Percentiles rank a stretch among this genome's conserved stretches.
These are phyloP conservation scores for Plicaturopsis crispa DNA, from an alignment of 768 basidiomycete species.

Conservation along the genomic window DNA sequence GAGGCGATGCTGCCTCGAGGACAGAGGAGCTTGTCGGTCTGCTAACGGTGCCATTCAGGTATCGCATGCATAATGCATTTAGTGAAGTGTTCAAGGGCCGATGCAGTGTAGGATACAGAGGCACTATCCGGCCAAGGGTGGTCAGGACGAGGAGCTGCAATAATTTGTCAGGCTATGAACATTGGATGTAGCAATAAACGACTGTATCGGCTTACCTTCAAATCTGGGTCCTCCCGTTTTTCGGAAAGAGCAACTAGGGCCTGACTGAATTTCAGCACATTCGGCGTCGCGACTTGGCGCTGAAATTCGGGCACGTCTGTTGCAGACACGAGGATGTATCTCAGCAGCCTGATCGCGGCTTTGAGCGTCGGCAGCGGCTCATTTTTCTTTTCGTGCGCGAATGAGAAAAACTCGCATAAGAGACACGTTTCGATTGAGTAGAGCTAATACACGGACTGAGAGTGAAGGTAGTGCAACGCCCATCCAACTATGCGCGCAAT, in stretches of 20 bases:
- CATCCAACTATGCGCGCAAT: slow-evolving; percentile 70
- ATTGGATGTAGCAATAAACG: slow-evolving; percentile 1
- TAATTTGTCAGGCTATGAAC: neutral
- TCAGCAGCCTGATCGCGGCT: slow-evolving; percentile 57
- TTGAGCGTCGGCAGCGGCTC: slow-evolving; percentile 55
- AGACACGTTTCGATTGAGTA: slow-evolving; percentile 11
- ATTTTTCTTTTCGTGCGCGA: slow-evolving; percentile 45
- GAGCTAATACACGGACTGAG: slow-evolving; percentile 47
- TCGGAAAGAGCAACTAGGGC: slow-evolving; percentile 52
- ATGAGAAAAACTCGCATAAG: slow-evolving; percentile 17
- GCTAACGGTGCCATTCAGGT: slow-evolving; percentile 47
- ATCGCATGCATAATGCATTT: slow-evolving; percentile 43
- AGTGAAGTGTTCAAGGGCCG: slow-evolving; percentile 46
- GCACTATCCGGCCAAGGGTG: slow-evolving; percentile 48
- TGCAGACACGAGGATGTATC: slow-evolving; percentile 52
- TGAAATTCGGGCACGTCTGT: slow-evolving; percentile 71
- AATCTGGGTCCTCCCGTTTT: slow-evolving; percentile 37
- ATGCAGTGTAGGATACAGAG: slow-evolving; percentile 61
- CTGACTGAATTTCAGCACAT: slow-evolving; percentile 61
- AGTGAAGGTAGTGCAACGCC: slow-evolving; percentile 55
- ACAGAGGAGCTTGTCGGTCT: slow-evolving; percentile 31
- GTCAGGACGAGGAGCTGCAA: slow-evolving; percentile 35
- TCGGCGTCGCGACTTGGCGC: slow-evolving; percentile 66
- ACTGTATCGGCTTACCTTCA: slow-evolving; percentile 38
- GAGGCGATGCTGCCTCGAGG: slow-evolving; percentile 39